Conservation (phyloP, 306 rosid genomes). For the Hippophae tibetana region DNA sequence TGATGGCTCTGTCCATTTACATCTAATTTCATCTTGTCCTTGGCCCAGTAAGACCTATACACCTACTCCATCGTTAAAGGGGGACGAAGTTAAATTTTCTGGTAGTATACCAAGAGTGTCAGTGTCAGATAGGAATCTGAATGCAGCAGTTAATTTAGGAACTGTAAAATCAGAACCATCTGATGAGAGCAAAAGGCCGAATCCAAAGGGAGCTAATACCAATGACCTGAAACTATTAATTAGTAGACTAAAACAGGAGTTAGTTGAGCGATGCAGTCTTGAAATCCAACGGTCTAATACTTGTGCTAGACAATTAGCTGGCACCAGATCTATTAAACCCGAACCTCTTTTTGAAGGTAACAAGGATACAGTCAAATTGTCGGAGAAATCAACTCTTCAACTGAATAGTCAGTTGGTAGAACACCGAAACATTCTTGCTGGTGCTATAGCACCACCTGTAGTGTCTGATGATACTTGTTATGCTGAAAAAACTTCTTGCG, state of each 20-base stretch:
- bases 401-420: conserved; percentile 22
- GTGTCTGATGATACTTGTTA: conserved; percentile 14
- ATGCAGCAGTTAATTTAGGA: conserved; percentile 29
- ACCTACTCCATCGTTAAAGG: conserved; percentile 30
- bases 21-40: conserved; percentile 26
- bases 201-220: conserved; percentile 22
- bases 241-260: conserved; percentile 18
- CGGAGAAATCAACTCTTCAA: conserved; percentile 26
- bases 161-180: conserved; percentile 64
- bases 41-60: conserved; percentile 15
- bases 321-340: conserved; percentile 33
- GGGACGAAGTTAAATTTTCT: conserved; percentile 22
- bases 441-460: conserved; percentile 12
- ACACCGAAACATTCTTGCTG: conserved; percentile 22
- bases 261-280: conserved; percentile 28
- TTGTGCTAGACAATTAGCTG: conserved; percentile 25
- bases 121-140: conserved; percentile 20
- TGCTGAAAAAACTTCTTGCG: conserved; percentile 26
- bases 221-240: conserved; percentile 24
- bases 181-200: conserved; percentile 43
- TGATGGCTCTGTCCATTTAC: conserved; percentile 24
- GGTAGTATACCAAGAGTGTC: conserved; percentile 17
- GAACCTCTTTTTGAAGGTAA: conserved; percentile 33
- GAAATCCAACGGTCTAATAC: conserved; percentile 20
- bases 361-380: conserved; percentile 22